Percentiles rank a stretch among this genome's conserved stretches.
Evolutionary conservation across 2,329 filamentous ascomycete genomes (phyloP).

Genomic region (Aspergillus sergii): DNA sequence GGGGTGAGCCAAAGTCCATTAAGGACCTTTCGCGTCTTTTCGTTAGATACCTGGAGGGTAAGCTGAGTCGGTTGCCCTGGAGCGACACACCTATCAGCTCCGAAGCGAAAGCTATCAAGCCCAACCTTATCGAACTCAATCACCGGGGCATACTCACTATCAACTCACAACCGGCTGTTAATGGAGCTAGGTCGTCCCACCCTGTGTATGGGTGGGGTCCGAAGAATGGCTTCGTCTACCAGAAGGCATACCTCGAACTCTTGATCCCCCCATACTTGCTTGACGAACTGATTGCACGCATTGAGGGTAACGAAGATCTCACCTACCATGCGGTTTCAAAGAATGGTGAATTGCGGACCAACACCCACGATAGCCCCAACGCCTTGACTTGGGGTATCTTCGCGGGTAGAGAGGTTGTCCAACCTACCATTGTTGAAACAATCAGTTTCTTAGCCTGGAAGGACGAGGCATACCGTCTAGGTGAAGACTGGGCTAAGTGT

Average conservation of each 20-base stretch:
- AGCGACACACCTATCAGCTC: constrained; percentile 84
- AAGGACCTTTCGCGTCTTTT: constrained; percentile 83
- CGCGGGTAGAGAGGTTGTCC: constrained; percentile 98
- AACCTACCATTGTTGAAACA: constrained; percentile 98
- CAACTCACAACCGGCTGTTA: constrained; percentile 95
- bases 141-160: constrained; percentile 85
- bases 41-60: constrained; percentile 78
- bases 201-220: constrained; percentile 93
- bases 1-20: constrained; percentile 81
- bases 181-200: constrained; percentile 85
- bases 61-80: constrained; percentile 85
- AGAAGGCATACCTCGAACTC: constrained; percentile 95
- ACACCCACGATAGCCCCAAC: constrained; percentile 83
- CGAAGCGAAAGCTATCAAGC: constrained; percentile 77
- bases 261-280: constrained; percentile 81
- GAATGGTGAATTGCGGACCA: constrained; percentile 77
- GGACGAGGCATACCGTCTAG: constrained; percentile 92
- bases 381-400: constrained; percentile 99
- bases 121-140: constrained; percentile 80
- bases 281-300: constrained; percentile 72
- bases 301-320: constrained; percentile 76
- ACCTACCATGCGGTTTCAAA: constrained; percentile 95
- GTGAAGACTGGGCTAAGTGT: constrained; percentile 91
- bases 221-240: constrained; percentile 93
- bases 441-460: constrained; percentile 98